These are phyloP conservation scores for Komagataella pseudopastoris DNA, from an alignment of 805 yeast species.

Conservation along the genomic window DNA sequence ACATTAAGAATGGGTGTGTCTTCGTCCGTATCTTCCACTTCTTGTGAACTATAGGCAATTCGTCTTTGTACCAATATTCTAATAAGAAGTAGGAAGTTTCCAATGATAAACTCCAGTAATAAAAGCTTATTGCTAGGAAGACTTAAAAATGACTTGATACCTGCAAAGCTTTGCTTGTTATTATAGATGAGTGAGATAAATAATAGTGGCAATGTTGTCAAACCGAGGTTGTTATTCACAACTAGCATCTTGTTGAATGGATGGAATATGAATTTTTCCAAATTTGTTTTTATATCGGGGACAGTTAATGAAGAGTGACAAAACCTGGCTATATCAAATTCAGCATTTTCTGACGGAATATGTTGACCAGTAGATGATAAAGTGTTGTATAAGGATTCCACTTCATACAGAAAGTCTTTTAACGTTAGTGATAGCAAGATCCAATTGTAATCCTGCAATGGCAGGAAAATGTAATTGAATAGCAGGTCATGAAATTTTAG, in stretches of 20 bases:
- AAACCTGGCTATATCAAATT: conserved; percentile 10
- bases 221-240: conserved; percentile 39
- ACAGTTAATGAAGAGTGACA: background rate
- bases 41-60: background rate
- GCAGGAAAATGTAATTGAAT: conserved; percentile 30
- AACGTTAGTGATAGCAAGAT: conserved; percentile 28
- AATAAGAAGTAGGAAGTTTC: conserved; percentile 30
- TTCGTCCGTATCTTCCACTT: background rate
- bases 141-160: conserved; percentile 14
- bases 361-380: conserved; percentile 2
- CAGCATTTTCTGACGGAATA: conserved; percentile 7
- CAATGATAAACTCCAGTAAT: conserved; percentile 25
- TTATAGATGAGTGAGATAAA: conserved; percentile 18
- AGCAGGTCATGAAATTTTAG: conserved; percentile 32
- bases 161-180: conserved; percentile 14
- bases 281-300: conserved; percentile 8
- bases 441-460: conserved; percentile 27
- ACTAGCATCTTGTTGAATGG: conserved; percentile 12
- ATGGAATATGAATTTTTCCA: conserved; percentile 3
- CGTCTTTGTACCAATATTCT: conserved; percentile 22
- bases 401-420: conserved; percentile 24
- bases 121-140: conserved; percentile 19
- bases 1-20: background rate
- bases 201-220: conserved; percentile 34
- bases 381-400: conserved; percentile 7